These are phyloP conservation scores for Pseudogymnoascus sp. DNA, from an alignment of 2,329 filamentous ascomycete genomes.

Conservation along the genomic window DNA sequence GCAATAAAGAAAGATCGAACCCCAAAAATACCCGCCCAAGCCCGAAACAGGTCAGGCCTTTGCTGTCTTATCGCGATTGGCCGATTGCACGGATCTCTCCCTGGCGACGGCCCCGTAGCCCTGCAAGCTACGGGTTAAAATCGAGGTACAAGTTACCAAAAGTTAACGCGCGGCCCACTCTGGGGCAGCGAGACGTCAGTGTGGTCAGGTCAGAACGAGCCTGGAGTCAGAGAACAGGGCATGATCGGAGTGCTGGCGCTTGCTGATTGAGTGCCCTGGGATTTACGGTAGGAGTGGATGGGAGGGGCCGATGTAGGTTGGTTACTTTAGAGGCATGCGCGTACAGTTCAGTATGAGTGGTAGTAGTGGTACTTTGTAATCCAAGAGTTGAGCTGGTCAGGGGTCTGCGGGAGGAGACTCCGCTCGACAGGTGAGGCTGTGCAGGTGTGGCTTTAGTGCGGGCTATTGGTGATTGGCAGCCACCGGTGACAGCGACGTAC, in stretches of 20 bases:
- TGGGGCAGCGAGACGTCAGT: neutral
- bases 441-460: neutral
- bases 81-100: conserved; percentile 2
- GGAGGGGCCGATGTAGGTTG: neutral
- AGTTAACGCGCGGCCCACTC: conserved; percentile 3
- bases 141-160: conserved; percentile 3
- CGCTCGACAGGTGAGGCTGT: conserved; percentile 4
- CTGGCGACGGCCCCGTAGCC: neutral
- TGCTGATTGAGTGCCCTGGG: conserved; percentile 5
- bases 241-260: neutral
- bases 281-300: neutral
- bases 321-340: neutral
- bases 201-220: neutral
- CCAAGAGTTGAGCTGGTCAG: conserved; percentile 1
- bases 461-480: neutral
- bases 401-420: neutral
- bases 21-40: conserved; percentile 2
- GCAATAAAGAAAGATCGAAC: neutral
- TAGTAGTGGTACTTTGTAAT: neutral
- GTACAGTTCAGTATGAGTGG: conserved; percentile 2
- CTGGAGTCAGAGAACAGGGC: conserved; percentile 2
- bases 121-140: neutral
- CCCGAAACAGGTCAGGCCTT: conserved; percentile 6
- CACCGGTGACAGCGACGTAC: neutral
- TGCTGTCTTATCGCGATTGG: conserved; percentile 7